phyloP scores from a whole-genome alignment of 495 filamentous ascomycete genomes.

The Hypoxylon lenormandii region DNA sequence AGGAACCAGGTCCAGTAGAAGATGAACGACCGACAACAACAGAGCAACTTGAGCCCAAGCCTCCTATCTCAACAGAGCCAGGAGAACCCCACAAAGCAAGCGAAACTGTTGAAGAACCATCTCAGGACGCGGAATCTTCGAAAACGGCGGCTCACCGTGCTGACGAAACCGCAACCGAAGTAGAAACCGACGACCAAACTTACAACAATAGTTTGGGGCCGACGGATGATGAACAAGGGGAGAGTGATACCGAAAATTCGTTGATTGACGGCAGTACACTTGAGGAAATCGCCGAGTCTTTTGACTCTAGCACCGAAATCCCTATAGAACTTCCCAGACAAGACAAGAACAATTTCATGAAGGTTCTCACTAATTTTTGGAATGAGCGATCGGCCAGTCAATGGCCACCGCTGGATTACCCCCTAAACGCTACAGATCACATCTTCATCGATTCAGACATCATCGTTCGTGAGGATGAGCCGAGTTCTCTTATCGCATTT shows the following conservation, averaged over 20 bases:
- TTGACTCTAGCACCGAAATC: constrained; percentile 72
- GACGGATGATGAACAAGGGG: constrained; percentile 75
- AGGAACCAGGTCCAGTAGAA: constrained; percentile 79
- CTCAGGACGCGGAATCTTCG: constrained; percentile 9
- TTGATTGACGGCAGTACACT: constrained; percentile 69
- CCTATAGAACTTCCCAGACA: constrained; percentile 86
- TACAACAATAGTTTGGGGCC: constrained; percentile 60
- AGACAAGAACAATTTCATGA: constrained; percentile 89
- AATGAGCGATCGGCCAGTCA: constrained; percentile 95
- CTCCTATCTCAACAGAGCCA: constrained; percentile 49
- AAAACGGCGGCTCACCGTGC: constrained; percentile 22
- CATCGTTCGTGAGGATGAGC: constrained; percentile 96
- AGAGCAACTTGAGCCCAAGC: constrained; percentile 49
- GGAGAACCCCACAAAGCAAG: constrained; percentile 43
- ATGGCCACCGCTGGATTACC: constrained; percentile 95
- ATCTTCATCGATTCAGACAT: constrained; percentile 98
- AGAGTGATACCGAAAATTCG: constrained; percentile 76
- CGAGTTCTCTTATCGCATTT: constrained; percentile 94
- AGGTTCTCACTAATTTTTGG: constrained; percentile 97
- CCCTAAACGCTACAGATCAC: constrained; percentile 86
- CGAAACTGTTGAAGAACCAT: constrained; percentile 11
- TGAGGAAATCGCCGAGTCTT: constrained; percentile 70
- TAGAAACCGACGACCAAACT: constrained; percentile 63
- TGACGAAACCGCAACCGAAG: constrained; percentile 60
- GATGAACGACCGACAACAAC: constrained; percentile 62